Evolutionary conservation across 2,329 filamentous ascomycete species (phyloP).

Genomic region (Fusarium tanahbumbuense): DNA sequence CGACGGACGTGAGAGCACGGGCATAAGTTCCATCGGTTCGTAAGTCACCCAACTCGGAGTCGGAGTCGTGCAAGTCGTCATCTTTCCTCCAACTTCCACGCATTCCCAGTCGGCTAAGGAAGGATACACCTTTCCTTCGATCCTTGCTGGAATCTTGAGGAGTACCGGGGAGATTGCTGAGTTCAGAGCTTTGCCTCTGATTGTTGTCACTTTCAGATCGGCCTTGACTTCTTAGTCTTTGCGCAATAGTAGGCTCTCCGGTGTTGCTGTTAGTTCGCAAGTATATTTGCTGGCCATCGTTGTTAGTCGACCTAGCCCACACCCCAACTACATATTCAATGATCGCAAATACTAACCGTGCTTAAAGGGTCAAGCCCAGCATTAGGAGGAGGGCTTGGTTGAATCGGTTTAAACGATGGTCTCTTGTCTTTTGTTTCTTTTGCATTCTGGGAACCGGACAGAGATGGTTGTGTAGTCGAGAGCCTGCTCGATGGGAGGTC

Average conservation of each 20-base stretch:
- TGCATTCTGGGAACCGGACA: slow-evolving; percentile 68
- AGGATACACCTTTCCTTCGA: slow-evolving; percentile 86
- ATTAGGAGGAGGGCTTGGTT: slow-evolving; percentile 42
- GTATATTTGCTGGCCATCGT: slow-evolving; percentile 53
- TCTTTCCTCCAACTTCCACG: slow-evolving; percentile 80
- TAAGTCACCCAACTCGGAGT: slow-evolving; percentile 74
- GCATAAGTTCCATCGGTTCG: slow-evolving; percentile 86
- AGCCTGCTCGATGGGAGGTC: slow-evolving; percentile 44
- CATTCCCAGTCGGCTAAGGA: slow-evolving; percentile 84
- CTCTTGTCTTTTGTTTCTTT: slow-evolving; percentile 52
- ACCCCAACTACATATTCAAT: not conserved
- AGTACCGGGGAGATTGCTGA: slow-evolving; percentile 52
- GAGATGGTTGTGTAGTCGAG: slow-evolving; percentile 51
- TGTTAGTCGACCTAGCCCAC: slow-evolving; percentile 14
- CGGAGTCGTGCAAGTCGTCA: slow-evolving; percentile 68
- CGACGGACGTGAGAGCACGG: slow-evolving; percentile 81
- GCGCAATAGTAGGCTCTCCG: slow-evolving; percentile 60
- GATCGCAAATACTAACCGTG: slow-evolving; percentile 46
- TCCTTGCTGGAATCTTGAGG: slow-evolving; percentile 65
- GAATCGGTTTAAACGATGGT: slow-evolving; percentile 43
- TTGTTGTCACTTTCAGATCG: slow-evolving; percentile 63
- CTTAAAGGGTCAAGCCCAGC: slow-evolving; percentile 54
- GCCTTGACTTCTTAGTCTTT: slow-evolving; percentile 64
- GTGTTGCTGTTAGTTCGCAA: slow-evolving; percentile 53
- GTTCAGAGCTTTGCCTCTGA: slow-evolving; percentile 57